Percentiles rank a stretch among this genome's conserved stretches.
Evolutionary conservation across 2,329 filamentous ascomycete species (phyloP).

Genomic region (Lizonia empirigonia): DNA sequence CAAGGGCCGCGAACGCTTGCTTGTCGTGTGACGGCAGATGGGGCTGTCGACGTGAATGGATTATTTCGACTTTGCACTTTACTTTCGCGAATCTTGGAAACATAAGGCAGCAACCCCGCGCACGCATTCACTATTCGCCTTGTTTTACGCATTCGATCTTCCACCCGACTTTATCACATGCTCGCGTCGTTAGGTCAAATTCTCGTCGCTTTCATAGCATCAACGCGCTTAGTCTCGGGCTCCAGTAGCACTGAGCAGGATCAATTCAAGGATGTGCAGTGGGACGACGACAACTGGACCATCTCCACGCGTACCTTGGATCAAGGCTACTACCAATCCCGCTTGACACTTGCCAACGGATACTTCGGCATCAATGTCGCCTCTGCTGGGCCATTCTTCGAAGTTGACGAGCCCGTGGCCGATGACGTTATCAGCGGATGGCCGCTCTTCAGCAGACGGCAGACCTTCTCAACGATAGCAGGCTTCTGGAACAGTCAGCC

Average conservation of each 20-base stretch:
- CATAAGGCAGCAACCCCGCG: conserved; percentile 6
- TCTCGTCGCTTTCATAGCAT: conserved; percentile 20
- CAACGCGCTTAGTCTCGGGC: conserved; percentile 6
- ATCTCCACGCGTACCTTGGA: conserved; percentile 60
- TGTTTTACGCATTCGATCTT: not conserved
- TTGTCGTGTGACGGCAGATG: conserved; percentile 2
- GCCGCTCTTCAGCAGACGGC: conserved; percentile 68
- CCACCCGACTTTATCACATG: conserved; percentile 4
- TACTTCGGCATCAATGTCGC: conserved; percentile 69
- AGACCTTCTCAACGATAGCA: conserved; percentile 70
- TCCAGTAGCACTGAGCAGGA: conserved; percentile 31
- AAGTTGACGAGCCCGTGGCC: conserved; percentile 57
- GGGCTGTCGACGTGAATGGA: conserved; percentile 1
- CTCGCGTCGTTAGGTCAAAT: conserved; percentile 8
- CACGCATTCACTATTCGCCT: not conserved
- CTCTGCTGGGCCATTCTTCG: conserved; percentile 67
- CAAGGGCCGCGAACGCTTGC: not conserved
- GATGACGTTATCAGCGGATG: conserved; percentile 67
- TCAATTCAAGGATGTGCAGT: conserved; percentile 55
- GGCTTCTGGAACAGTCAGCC: conserved; percentile 69
- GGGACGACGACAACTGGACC: conserved; percentile 64
- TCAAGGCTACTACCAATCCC: conserved; percentile 65
- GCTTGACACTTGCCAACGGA: conserved; percentile 61
- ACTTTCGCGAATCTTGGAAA: not conserved
- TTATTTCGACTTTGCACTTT: conserved; percentile 2